Percentiles rank a stretch among this genome's conserved stretches.
Evolutionary conservation across 257 asterid genomes (phyloP).

Genomic region (Asclepias syriaca): DNA sequence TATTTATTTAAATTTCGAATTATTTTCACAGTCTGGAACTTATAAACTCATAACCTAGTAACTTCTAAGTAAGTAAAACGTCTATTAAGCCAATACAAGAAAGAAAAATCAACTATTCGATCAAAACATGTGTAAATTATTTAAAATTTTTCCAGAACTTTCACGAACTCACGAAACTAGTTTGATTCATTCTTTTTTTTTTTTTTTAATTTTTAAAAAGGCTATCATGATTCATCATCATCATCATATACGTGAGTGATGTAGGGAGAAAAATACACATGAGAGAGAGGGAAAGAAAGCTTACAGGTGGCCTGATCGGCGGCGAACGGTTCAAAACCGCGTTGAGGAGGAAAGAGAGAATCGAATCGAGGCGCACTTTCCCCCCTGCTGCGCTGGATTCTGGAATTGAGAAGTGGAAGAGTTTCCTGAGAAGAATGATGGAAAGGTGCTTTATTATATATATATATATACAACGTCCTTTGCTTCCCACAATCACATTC

Average conservation of each 20-base stretch:
- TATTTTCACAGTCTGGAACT: too few relatives aligned
- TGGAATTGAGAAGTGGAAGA: constrained; percentile 10
- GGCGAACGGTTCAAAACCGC: neutral
- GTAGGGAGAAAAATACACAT: neutral
- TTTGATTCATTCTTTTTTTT: neutral
- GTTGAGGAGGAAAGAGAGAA: neutral
- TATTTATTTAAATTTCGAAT: too few relatives aligned
- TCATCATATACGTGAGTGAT: neutral
- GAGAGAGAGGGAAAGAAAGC: neutral
- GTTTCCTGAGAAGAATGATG: constrained; percentile 6
- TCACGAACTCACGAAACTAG: neutral
- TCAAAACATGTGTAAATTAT: too few relatives aligned
- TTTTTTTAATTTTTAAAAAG: too few relatives aligned
- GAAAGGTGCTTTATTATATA: constrained; percentile 5
- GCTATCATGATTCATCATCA: neutral
- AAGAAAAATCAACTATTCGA: neutral
- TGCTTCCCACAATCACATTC: neutral
- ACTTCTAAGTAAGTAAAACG: too few relatives aligned
- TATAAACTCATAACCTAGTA: too few relatives aligned
- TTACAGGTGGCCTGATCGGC: neutral
- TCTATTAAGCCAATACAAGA: neutral
- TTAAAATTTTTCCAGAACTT: neutral
- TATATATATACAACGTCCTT: neutral
- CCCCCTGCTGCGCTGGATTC: neutral
- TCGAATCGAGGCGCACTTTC: neutral